These are phyloP conservation scores for Phoma herbarum DNA, from an alignment of 2,329 filamentous ascomycete species.

Conservation along the genomic window DNA sequence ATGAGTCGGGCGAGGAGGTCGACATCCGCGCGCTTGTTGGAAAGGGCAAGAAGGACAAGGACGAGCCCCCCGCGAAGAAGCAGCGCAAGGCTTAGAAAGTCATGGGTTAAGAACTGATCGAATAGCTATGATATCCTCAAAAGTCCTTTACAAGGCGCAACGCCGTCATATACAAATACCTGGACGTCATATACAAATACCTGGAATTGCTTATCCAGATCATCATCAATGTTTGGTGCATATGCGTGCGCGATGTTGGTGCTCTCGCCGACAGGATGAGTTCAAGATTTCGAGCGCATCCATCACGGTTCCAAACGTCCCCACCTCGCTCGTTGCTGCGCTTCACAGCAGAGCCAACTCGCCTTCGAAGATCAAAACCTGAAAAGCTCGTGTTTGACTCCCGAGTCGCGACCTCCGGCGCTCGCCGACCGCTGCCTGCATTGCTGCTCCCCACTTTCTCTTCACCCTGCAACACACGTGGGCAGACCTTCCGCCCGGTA, in stretches of 20 bases:
- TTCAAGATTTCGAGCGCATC: neutral
- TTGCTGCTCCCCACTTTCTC: neutral
- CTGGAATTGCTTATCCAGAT: neutral
- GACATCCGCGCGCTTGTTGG: conserved; percentile 58
- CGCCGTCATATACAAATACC: conserved; percentile 8
- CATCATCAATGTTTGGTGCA: neutral
- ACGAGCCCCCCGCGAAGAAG: conserved; percentile 50
- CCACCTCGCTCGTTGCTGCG: neutral
- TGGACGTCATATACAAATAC: conserved; percentile 8
- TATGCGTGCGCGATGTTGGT: neutral
- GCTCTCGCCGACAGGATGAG: neutral
- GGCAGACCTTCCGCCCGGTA: neutral
- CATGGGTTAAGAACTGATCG: neutral
- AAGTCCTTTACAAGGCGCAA: neutral
- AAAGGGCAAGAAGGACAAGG: conserved; percentile 55
- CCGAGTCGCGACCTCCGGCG: neutral
- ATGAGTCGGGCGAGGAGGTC: conserved; percentile 68
- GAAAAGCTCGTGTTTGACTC: too few species aligned
- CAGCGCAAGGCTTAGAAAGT: conserved; percentile 49
- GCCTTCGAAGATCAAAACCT: neutral
- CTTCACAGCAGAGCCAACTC: neutral
- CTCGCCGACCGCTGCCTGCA: neutral
- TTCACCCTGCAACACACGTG: conserved; percentile 8
- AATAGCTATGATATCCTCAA: neutral
- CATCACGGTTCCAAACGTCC: neutral